phyloP scores from a whole-genome alignment of 225 moss, liverwort and hornwort genomes.

The Physcomitrium patens region DNA sequence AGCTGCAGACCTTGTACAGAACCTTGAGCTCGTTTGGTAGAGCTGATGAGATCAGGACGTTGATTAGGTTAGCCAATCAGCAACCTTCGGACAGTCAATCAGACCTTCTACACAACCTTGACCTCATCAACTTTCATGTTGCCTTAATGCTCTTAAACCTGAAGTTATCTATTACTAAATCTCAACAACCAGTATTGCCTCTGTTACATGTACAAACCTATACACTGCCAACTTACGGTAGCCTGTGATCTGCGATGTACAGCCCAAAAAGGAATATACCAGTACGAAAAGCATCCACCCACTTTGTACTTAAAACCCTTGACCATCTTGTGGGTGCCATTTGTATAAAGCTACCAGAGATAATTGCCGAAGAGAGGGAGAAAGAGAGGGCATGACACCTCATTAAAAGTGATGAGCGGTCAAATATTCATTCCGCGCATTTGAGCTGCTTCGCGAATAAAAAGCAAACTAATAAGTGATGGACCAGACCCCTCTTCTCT shows the following conservation, averaged over 20 bases:
- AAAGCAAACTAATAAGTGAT: constrained; percentile 27
- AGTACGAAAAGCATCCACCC: constrained; percentile 30
- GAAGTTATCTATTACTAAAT: constrained; percentile 31
- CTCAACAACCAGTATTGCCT: constrained; percentile 28
- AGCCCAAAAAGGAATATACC: constrained; percentile 38
- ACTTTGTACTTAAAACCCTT: constrained; percentile 22
- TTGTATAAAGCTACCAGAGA: constrained; percentile 28
- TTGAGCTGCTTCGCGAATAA: constrained; percentile 25
- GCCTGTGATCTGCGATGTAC: constrained; percentile 57
- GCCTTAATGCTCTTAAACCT: constrained; percentile 29
- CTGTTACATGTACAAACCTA: constrained; percentile 31
- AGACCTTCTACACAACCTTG: constrained; percentile 27
- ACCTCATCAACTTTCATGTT: constrained; percentile 45
- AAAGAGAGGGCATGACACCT: constrained; percentile 7
- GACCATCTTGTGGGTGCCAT: constrained; percentile 23
- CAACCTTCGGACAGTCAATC: constrained; percentile 14
- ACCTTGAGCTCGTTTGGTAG: not conserved
- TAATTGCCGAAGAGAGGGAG: no score
- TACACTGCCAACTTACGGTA: constrained; percentile 39
- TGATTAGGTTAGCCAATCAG: not conserved
- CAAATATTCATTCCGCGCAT: constrained; percentile 16
- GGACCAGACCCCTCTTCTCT: constrained; percentile 22
- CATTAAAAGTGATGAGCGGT: constrained; percentile 27
- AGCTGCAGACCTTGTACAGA: constrained; percentile 12
- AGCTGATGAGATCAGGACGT: no score